Percentiles rank a stretch among this genome's conserved stretches.
These are phyloP conservation scores for Asterella californica DNA, from an alignment of 225 moss, liverwort and hornwort genomes.

Conservation along the genomic window DNA sequence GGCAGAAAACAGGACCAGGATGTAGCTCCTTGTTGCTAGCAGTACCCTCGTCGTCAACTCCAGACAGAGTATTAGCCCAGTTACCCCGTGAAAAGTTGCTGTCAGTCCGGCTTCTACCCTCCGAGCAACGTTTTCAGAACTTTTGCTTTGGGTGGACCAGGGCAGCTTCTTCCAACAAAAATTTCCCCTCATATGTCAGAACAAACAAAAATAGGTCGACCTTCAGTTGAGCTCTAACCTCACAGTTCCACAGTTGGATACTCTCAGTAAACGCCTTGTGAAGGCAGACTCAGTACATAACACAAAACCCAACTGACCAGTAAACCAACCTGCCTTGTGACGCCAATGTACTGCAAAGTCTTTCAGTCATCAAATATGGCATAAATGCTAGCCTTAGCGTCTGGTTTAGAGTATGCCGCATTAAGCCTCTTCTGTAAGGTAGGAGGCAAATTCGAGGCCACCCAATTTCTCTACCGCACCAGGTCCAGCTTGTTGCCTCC, in stretches of 20 bases:
- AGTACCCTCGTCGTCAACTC: too few relatives aligned
- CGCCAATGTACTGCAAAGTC: slow-evolving; percentile 71
- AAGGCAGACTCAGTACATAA: background rate
- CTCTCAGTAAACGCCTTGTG: too few relatives aligned
- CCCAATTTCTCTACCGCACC: slow-evolving; percentile 39
- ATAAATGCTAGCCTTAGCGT: slow-evolving; percentile 90
- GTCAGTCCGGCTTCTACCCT: slow-evolving; percentile 63
- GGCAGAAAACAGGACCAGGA: too few relatives aligned
- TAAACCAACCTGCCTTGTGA: slow-evolving; percentile 74
- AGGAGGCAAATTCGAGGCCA: slow-evolving; percentile 50
- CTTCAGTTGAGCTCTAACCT: background rate
- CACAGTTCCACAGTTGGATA: too few relatives aligned
- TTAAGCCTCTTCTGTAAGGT: slow-evolving; percentile 70
- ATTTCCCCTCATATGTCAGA: slow-evolving; percentile 65
- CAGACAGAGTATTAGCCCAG: too few relatives aligned
- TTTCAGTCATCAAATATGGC: slow-evolving; percentile 77
- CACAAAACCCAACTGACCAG: background rate
- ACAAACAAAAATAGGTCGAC: background rate
- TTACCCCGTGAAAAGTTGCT: slow-evolving; percentile 44
- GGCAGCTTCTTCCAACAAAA: slow-evolving; percentile 57
- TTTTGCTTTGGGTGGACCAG: slow-evolving; percentile 74
- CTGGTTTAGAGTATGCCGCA: slow-evolving; percentile 56
- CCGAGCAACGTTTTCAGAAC: slow-evolving; percentile 75
- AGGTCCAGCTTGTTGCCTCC: slow-evolving; percentile 55
- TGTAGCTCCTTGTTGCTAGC: too few relatives aligned